These are phyloP conservation scores for Pseudevernia furfuracea DNA, from an alignment of 495 filamentous ascomycete genomes.

Conservation along the genomic window DNA sequence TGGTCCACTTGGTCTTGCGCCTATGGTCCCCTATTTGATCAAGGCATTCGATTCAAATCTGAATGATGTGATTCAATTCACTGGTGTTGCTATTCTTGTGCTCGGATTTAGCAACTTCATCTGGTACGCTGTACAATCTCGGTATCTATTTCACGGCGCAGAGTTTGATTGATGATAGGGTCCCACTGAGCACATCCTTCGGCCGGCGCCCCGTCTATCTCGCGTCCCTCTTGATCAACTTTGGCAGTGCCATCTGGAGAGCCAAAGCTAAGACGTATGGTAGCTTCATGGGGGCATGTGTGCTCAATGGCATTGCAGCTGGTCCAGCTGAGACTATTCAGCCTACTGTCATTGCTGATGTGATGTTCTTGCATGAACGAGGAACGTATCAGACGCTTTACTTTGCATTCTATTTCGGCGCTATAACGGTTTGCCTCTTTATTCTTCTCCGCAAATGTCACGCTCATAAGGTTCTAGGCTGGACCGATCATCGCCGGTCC, in stretches of 20 bases:
- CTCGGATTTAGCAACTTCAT: constrained; percentile 59
- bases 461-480: constrained; percentile 31
- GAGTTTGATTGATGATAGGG: constrained; percentile 28
- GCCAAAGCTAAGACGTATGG: constrained; percentile 48
- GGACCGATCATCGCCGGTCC: constrained; percentile 53
- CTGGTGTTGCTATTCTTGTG: constrained; percentile 55
- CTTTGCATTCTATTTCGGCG: constrained; percentile 46
- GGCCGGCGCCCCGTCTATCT: constrained; percentile 53
- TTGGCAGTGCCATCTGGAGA: constrained; percentile 53
- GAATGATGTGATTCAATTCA: constrained; percentile 41
- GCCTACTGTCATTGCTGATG: constrained; percentile 57
- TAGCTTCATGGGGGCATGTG: constrained; percentile 54
- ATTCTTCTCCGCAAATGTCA: constrained; percentile 22
- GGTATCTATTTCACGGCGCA: background rate
- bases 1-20: constrained; percentile 51
- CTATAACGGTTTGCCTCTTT: constrained; percentile 33
- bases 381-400: constrained; percentile 60
- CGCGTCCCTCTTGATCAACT: constrained; percentile 46
- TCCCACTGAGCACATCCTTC: constrained; percentile 51
- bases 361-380: constrained; percentile 60
- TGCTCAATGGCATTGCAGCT: constrained; percentile 55
- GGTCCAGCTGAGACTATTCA: constrained; percentile 48
- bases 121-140: constrained; percentile 32
- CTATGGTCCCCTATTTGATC: constrained; percentile 51
- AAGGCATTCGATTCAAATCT: constrained; percentile 48